These are phyloP conservation scores for Cytospora piceicola DNA, from an alignment of 2,329 filamentous ascomycete genomes.

Conservation along the genomic window DNA sequence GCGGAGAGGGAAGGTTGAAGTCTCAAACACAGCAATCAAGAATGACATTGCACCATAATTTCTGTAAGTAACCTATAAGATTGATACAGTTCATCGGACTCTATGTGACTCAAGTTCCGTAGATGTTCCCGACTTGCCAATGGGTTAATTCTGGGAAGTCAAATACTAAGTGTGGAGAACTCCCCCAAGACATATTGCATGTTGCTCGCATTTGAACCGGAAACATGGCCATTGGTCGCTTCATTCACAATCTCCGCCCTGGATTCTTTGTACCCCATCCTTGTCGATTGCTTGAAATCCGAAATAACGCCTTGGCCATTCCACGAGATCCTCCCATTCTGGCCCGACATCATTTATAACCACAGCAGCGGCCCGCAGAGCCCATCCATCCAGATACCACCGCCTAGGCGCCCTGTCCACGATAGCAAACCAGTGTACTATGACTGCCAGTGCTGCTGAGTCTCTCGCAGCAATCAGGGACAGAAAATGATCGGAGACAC, in stretches of 20 bases:
- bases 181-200: too few relatives aligned
- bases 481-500: not conserved
- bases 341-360: not conserved
- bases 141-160: too few relatives aligned
- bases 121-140: too few relatives aligned
- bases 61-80: too few relatives aligned
- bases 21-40: not conserved
- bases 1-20: not conserved
- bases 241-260: too few relatives aligned
- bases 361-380: not conserved
- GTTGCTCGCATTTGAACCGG: too few relatives aligned
- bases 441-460: not conserved
- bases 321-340: slow-evolving; percentile 7
- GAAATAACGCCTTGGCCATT: not conserved
- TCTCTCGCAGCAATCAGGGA: not conserved
- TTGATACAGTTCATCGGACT: too few relatives aligned
- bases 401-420: not conserved
- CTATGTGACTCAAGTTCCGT: too few relatives aligned
- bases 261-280: too few relatives aligned
- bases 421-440: slow-evolving; percentile 9
- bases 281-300: too few relatives aligned
- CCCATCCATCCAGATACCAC: slow-evolving; percentile 14
- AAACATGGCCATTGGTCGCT: too few relatives aligned
- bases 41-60: not conserved
- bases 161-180: too few relatives aligned